Evolutionary conservation across 176 grass and related monocot species (phyloP).

Genomic region (Themeda triandra): DNA sequence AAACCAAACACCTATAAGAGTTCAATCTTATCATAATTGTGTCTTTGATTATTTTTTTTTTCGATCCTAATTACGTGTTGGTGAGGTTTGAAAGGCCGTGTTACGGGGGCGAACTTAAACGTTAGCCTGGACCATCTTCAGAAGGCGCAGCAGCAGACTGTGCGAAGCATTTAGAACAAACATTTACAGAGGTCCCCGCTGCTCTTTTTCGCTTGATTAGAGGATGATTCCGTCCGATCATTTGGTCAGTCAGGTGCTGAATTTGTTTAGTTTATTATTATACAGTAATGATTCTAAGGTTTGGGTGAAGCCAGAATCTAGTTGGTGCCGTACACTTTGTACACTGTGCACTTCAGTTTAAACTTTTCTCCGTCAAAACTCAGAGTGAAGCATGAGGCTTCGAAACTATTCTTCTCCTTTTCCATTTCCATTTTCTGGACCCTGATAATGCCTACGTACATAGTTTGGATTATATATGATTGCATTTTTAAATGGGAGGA

Average conservation of each 20-base stretch:
- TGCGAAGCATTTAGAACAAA: not conserved
- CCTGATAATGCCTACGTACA: no score
- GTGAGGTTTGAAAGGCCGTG: conserved; percentile 3
- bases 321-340: no score
- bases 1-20: not conserved
- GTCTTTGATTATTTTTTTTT: not conserved
- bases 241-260: not conserved
- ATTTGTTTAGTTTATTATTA: no score
- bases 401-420: no score
- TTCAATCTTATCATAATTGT: not conserved
- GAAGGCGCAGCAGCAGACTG: no score
- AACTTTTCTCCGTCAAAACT: no score
- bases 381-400: no score
- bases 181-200: conserved; percentile 1
- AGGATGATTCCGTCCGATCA: conserved; percentile 16
- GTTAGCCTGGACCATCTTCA: not conserved
- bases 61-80: conserved; percentile 21
- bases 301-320: not conserved
- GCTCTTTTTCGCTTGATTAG: not conserved
- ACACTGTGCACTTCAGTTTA: no score
- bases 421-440: no score
- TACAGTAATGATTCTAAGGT: not conserved
- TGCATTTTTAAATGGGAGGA: no score
- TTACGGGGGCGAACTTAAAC: conserved; percentile 29
- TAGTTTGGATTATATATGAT: no score